These are phyloP conservation scores for Triticum turgidum DNA, from an alignment of 176 grass and related monocot genomes.

Conservation along the genomic window DNA sequence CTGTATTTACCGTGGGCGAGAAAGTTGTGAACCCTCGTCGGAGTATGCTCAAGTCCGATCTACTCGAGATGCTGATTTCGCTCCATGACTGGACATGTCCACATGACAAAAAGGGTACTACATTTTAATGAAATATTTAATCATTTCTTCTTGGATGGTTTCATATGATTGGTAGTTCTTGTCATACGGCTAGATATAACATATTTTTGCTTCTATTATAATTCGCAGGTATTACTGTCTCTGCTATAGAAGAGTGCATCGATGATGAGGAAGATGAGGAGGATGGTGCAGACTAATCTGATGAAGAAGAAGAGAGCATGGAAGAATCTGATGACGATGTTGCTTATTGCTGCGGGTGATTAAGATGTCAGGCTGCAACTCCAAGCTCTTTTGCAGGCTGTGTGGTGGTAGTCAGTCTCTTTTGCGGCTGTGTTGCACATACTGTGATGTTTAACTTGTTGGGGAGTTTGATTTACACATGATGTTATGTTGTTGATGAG, in stretches of 20 bases:
- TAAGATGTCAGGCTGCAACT: neutral
- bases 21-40: neutral
- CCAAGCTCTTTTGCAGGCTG: neutral
- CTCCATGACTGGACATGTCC: constrained; percentile 37
- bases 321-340: neutral
- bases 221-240: neutral
- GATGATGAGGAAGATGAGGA: neutral
- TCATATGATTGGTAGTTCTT: neutral
- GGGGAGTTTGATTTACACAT: neutral
- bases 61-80: constrained; percentile 27
- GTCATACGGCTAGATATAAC: neutral
- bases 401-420: neutral
- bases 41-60: neutral
- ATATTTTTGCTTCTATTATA: neutral
- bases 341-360: neutral
- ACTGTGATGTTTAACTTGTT: neutral
- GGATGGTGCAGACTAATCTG: neutral
- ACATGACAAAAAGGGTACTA: constrained; percentile 10
- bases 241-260: neutral
- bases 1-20: constrained; percentile 5
- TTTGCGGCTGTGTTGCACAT: neutral
- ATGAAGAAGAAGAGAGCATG: neutral
- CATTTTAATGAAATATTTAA: neutral
- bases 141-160: neutral
- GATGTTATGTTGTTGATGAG: neutral